Conservation (phyloP, 2,329 filamentous ascomycete species). For the Neocatenulostroma microsporum region DNA sequence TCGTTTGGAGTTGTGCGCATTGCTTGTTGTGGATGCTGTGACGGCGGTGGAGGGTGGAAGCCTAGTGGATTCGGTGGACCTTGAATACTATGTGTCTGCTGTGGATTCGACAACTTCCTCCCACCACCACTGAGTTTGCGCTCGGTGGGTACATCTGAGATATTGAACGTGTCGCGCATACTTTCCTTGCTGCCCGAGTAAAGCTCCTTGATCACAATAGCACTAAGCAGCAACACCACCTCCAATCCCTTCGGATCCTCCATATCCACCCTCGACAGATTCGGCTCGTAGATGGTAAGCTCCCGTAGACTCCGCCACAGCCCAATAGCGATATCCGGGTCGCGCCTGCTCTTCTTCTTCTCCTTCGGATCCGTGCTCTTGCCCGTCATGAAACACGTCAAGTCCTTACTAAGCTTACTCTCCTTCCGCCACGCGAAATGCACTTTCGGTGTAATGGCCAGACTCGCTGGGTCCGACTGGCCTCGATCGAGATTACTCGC, state of each 20-base stretch:
- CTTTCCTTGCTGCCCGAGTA: constrained; percentile 48
- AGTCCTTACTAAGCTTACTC: constrained; percentile 74
- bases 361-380: constrained; percentile 58
- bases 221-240: constrained; percentile 60
- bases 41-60: constrained; percentile 10
- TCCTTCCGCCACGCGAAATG: constrained; percentile 87
- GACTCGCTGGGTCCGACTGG: constrained; percentile 51
- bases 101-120: constrained; percentile 21
- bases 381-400: constrained; percentile 81
- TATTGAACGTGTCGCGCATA: constrained; percentile 70
- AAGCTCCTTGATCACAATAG: constrained; percentile 54
- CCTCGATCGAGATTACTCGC: constrained; percentile 69
- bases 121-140: constrained; percentile 20
- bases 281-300: constrained; percentile 87
- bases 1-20: constrained; percentile 12
- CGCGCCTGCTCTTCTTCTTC: constrained; percentile 58
- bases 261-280: constrained; percentile 80
- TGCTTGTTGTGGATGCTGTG: constrained; percentile 1
- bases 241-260: constrained; percentile 93
- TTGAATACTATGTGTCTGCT: constrained; percentile 14
- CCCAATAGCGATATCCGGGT: constrained; percentile 92
- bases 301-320: constrained; percentile 70
- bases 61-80: constrained; percentile 15
- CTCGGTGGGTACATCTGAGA: constrained; percentile 41
- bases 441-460: constrained; percentile 57